A percentile compares a stretch with the other conserved stretches of the same genome.
Conservation (phyloP, 23 red algal species). For the Gracilaria domingensis region DNA sequence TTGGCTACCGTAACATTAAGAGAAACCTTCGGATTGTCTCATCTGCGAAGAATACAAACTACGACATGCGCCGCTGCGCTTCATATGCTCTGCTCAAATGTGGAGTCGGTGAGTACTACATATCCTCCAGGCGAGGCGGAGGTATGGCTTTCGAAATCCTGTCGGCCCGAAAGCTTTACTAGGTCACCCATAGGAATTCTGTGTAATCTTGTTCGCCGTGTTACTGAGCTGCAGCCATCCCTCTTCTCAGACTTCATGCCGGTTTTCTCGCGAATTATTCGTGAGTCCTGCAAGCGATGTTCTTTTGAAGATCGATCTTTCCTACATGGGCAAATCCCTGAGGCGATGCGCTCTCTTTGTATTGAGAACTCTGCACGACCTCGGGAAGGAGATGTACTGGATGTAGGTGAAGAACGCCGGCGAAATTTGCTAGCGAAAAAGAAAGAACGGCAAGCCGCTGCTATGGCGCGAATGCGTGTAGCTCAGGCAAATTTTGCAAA, state of each 20-base stretch:
- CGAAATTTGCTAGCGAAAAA: conserved; percentile 34
- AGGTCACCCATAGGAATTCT: neutral
- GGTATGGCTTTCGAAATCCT: neutral
- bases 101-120: neutral
- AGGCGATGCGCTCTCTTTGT: neutral
- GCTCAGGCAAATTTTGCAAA: conserved; percentile 47
- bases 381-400: neutral
- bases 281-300: neutral
- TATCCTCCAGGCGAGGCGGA: neutral
- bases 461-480: conserved; percentile 21
- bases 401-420: conserved; percentile 16
- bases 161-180: neutral
- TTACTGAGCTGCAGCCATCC: neutral
- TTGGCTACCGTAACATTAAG: neutral
- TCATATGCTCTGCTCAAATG: conserved; percentile 5
- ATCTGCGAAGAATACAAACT: neutral
- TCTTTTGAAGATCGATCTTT: neutral
- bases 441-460: conserved; percentile 46
- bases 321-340: neutral
- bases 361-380: neutral
- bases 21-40: neutral
- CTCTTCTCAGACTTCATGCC: conserved; percentile 4
- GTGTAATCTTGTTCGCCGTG: neutral
- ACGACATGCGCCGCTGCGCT: neutral
- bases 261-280: conserved; percentile 11